Conservation (phyloP, 352 stramenopile species). For the Thalassiosira livingstoniorum region DNA sequence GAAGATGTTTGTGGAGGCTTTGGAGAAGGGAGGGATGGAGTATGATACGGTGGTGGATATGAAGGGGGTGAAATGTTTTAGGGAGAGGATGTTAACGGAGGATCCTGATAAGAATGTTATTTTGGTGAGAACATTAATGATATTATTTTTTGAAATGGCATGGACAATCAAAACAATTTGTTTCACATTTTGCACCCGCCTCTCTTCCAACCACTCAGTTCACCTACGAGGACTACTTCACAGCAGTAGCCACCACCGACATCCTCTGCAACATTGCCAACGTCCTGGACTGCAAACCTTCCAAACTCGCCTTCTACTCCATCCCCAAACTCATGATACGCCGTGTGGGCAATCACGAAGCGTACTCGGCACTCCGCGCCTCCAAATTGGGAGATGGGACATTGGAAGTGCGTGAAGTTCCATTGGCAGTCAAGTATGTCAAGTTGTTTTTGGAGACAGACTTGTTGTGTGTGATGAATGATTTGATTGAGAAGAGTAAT, state of each 20-base stretch:
- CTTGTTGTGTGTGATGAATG: constrained; percentile 85
- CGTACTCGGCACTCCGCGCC: constrained; percentile 82
- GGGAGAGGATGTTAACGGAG: constrained; percentile 66
- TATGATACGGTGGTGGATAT: constrained; percentile 76
- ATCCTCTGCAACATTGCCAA: constrained; percentile 85
- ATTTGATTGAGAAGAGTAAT: constrained; percentile 82
- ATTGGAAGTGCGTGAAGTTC: constrained; percentile 77
- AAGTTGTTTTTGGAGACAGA: constrained; percentile 79
- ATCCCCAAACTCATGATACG: constrained; percentile 88
- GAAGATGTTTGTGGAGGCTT: constrained; percentile 73
- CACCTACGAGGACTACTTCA: constrained; percentile 87
- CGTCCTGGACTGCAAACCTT: constrained; percentile 87
- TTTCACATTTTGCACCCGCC: neutral
- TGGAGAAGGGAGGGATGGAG: constrained; percentile 68
- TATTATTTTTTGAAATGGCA: neutral
- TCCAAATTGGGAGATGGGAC: constrained; percentile 86
- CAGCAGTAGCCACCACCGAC: constrained; percentile 86
- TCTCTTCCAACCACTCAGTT: constrained; percentile 52
- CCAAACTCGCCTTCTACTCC: constrained; percentile 87
- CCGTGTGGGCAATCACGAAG: constrained; percentile 87
- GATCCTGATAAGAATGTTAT: constrained; percentile 78
- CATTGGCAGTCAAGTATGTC: constrained; percentile 77
- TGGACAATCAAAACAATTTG: neutral
- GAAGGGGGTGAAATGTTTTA: constrained; percentile 71
- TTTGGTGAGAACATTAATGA: constrained; percentile 51